A percentile compares a stretch with the other conserved stretches of the same genome.
phyloP scores from a whole-genome alignment of 2,329 filamentous ascomycete species.

The Sporothrix luriei region DNA sequence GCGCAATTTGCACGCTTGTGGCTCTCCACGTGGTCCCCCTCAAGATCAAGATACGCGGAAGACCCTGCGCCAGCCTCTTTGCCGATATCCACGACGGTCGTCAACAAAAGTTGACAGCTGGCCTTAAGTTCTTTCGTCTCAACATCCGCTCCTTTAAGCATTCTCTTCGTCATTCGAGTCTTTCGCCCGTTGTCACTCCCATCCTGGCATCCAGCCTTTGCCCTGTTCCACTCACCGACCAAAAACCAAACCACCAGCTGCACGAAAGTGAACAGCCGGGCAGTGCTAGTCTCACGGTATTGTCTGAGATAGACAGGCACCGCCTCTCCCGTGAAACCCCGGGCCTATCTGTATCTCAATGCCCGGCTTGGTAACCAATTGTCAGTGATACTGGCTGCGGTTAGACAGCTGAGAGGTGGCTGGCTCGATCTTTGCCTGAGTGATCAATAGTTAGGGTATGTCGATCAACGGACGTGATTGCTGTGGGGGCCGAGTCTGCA shows the following conservation, averaged over 20 bases:
- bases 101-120: slow-evolving; percentile 22
- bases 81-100: neutral
- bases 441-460: neutral
- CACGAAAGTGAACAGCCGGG: neutral
- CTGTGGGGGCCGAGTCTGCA: neutral
- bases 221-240: neutral
- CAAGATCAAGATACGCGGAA: slow-evolving; percentile 30
- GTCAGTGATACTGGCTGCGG: neutral
- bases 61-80: neutral
- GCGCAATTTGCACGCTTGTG: slow-evolving; percentile 26
- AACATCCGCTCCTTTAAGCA: neutral
- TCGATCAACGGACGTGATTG: slow-evolving; percentile 14
- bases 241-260: neutral
- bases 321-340: slow-evolving; percentile 23
- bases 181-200: neutral
- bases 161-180: neutral
- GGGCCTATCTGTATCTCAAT: slow-evolving; percentile 20
- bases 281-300: neutral
- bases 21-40: slow-evolving; percentile 31
- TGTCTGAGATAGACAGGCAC: slow-evolving; percentile 16
- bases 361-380: slow-evolving; percentile 9
- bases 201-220: neutral
- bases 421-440: slow-evolving; percentile 27
- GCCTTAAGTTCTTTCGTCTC: neutral
- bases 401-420: slow-evolving; percentile 19